Evolutionary conservation across 2,329 filamentous ascomycete species (phyloP).

Genomic region (Phyllosticta citriasiana): DNA sequence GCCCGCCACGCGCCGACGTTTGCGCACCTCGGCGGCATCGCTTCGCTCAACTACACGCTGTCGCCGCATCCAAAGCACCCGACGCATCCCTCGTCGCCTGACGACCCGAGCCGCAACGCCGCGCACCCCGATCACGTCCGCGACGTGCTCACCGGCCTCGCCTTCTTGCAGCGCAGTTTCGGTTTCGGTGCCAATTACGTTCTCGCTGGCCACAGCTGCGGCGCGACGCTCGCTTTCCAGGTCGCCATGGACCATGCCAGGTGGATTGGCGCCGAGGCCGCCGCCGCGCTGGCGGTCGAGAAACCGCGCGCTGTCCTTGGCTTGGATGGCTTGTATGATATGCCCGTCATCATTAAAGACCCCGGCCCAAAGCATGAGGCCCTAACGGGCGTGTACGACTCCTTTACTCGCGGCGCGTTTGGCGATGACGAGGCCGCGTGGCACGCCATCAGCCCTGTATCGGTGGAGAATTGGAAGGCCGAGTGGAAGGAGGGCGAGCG

Average conservation of each 20-base stretch:
- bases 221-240: slow-evolving; percentile 55
- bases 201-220: slow-evolving; percentile 53
- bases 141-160: slow-evolving; percentile 46
- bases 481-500: background rate
- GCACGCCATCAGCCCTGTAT: slow-evolving; percentile 20
- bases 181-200: slow-evolving; percentile 32
- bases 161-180: slow-evolving; percentile 40
- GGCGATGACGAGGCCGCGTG: slow-evolving; percentile 43
- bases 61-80: slow-evolving; percentile 39
- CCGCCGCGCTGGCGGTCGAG: slow-evolving; percentile 1
- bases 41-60: slow-evolving; percentile 56
- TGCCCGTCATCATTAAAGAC: slow-evolving; percentile 32
- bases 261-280: slow-evolving; percentile 28
- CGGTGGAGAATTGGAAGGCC: background rate
- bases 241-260: slow-evolving; percentile 14
- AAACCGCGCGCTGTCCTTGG: slow-evolving; percentile 47
- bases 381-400: slow-evolving; percentile 42
- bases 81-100: slow-evolving; percentile 37
- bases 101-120: slow-evolving; percentile 37
- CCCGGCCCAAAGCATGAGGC: slow-evolving; percentile 39
- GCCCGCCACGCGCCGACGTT: slow-evolving; percentile 13
- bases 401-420: slow-evolving; percentile 53
- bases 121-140: slow-evolving; percentile 51
- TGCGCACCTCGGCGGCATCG: slow-evolving; percentile 47
- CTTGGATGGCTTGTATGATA: slow-evolving; percentile 57